Base-by-base conservation (phyloP, 2,329 filamentous ascomycete species). In the Gyromitra esculenta region DNA sequence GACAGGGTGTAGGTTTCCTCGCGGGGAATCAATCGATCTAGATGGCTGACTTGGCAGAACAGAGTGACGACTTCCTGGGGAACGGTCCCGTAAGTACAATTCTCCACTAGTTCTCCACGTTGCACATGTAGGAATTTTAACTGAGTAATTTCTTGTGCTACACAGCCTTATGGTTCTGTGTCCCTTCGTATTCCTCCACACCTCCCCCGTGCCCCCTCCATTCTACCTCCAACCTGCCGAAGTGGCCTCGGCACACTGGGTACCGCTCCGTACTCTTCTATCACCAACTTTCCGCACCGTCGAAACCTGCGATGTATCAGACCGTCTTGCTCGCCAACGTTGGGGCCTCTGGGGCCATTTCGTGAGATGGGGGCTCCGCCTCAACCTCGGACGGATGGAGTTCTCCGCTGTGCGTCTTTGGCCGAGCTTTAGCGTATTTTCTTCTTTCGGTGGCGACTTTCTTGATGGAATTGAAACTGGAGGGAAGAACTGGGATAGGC, bases 181-280 rank as follows among this genome's bases (percentile, higher is more conserved):
- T 80, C 90, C 90, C 6, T 91, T 89, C 82, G 85, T 92, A 56
- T 92, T 90, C 82, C 84, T 92, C 31, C 83, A 89, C 71, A 91
- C 88, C 1, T 85, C 85, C 18, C 86, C 87, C 37, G 84, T 86
- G 31, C 84, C 88, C 4, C 89, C 89, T 4, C 83, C 86, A 0
- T 84, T 92, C 50, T 86, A 85, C 59, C 84, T 92, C n/a, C 90
- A 92, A 80, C 89, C 90, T 3, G 87, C 88, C 41, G 90, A 92
- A 83, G 89, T 92, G 21, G 89, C 89, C 31, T 89, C 89, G 1
- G 87, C 88, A 1, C 90, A 92, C 82, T 92, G 90, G 90, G 89
- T 92, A 2, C 87, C 90, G 11, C 82, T 92, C 1, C 85, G 87
- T 66, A 87, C 87, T 18, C 85, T 92, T 6, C 84, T 91, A n/a